Evolutionary conservation across 805 yeast species (phyloP), one percentile per base, ranked within the genome.

Genomic region (Pichia kluyveri): DNA sequence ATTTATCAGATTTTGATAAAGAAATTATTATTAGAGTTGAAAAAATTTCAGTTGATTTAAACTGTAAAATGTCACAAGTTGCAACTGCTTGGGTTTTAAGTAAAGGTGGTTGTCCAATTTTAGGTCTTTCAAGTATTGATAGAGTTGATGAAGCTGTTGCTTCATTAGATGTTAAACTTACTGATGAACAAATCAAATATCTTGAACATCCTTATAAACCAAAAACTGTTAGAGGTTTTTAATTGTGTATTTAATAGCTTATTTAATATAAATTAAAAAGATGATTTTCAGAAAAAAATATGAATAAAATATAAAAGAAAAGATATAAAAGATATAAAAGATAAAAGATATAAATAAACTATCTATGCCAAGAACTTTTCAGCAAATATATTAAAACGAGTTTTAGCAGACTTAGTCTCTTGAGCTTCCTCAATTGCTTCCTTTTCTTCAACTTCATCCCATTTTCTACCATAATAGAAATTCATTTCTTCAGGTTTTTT

Each of bases 31-130:
- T 60, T 12, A 64, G 86, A 43, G 79, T 81, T n/a, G 83, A 79
- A 55, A 68, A 73, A 54, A 31, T 82, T 7, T 71, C 86, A 4
- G 65, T 69, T 48, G 71, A 73, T 52, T 61, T 66, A 43, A 64
- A 57, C 9, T 74, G 72, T 14, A 57, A 76, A 1, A 79, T 81
- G 85, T 77, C 83, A 2, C 64, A 64, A 15, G 60, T 80, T 23
- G 66, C 83, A 4, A 66, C 71, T 8, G 77, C 82, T 4, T 80
- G 83, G 84, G 69, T 69, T 0, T 26, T 77, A 1, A 51, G 69
- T 44, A 79, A 79, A 56, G 81, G 80, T 9, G 62, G 67, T 19
- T 51, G 55, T 40, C 85, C 86, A n/a, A 78, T 80, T 53, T 70
- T 80, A n/a, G 85, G 86, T 2, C 49, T 79, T 46, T 69, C 64